phyloP scores from a whole-genome alignment of 257 asterid genomes.

The Coffea canephora region DNA sequence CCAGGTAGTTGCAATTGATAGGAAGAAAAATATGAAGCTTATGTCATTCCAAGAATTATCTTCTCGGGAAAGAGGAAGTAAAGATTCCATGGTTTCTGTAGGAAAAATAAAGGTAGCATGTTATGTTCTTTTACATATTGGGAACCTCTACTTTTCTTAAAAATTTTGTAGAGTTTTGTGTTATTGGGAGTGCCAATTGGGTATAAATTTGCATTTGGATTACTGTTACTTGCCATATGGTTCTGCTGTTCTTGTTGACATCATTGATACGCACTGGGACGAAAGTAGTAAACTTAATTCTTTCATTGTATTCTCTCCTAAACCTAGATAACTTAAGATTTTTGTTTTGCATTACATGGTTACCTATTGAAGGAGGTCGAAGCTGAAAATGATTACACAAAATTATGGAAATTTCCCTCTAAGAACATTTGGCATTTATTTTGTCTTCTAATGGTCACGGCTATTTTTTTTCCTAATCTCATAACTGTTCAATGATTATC shows the following conservation, averaged over 20 bases:
- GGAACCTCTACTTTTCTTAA: not conserved
- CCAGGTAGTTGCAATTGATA: conserved; percentile 87
- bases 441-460: not conserved
- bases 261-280: not conserved
- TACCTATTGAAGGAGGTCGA: not conserved
- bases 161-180: not conserved
- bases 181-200: not conserved
- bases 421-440: not conserved
- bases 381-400: not conserved
- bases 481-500: no score
- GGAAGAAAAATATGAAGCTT: conserved; percentile 63
- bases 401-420: not conserved
- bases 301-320: not conserved
- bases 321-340: not conserved
- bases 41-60: conserved; percentile 93
- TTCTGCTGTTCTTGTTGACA: not conserved
- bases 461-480: no score
- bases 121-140: not conserved
- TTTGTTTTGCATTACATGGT: not conserved
- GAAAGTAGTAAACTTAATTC: not conserved
- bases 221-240: not conserved
- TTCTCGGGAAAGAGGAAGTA: conserved; percentile 91
- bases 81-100: conserved; percentile 57
- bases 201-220: not conserved
- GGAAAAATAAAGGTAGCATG: conserved; percentile 70